A percentile compares a stretch with the other conserved stretches of the same genome.
These are phyloP conservation scores for Globisporangium solare DNA, from an alignment of 352 stramenopile species.

Conservation along the genomic window DNA sequence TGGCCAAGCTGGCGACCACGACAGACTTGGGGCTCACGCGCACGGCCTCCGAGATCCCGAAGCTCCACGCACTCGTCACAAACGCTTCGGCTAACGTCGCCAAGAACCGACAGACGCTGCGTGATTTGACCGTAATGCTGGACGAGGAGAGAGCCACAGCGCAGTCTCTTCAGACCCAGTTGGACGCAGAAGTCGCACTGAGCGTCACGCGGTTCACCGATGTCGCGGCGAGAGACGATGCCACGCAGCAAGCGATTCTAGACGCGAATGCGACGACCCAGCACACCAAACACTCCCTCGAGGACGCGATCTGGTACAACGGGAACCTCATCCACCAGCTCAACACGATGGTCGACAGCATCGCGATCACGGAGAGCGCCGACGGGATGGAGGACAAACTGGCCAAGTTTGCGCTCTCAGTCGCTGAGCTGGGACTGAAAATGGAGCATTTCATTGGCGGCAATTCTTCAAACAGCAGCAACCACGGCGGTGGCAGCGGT, in stretches of 20 bases:
- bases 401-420: slow-evolving; percentile 35
- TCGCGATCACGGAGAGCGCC: slow-evolving; percentile 50
- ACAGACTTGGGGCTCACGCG: slow-evolving; percentile 38
- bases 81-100: slow-evolving; percentile 38
- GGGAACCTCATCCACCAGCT: slow-evolving; percentile 63
- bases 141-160: slow-evolving; percentile 27
- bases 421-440: slow-evolving; percentile 46
- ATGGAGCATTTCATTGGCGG: slow-evolving; percentile 37
- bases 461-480: slow-evolving; percentile 8
- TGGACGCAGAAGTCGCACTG: slow-evolving; percentile 28
- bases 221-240: slow-evolving; percentile 21
- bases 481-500: not conserved
- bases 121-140: slow-evolving; percentile 25
- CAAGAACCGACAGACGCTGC: slow-evolving; percentile 36
- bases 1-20: slow-evolving; percentile 33
- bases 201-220: slow-evolving; percentile 24
- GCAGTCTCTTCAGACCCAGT: slow-evolving; percentile 16
- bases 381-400: slow-evolving; percentile 63
- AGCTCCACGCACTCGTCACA: slow-evolving; percentile 34
- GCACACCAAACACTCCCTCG: slow-evolving; percentile 26
- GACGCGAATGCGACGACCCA: slow-evolving; percentile 19
- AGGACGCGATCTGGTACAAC: slow-evolving; percentile 44
- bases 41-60: slow-evolving; percentile 43
- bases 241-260: slow-evolving; percentile 26
- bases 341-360: slow-evolving; percentile 56